phyloP scores from a whole-genome alignment of 2,329 filamentous ascomycete species.

The Chlorencoelia australis region DNA sequence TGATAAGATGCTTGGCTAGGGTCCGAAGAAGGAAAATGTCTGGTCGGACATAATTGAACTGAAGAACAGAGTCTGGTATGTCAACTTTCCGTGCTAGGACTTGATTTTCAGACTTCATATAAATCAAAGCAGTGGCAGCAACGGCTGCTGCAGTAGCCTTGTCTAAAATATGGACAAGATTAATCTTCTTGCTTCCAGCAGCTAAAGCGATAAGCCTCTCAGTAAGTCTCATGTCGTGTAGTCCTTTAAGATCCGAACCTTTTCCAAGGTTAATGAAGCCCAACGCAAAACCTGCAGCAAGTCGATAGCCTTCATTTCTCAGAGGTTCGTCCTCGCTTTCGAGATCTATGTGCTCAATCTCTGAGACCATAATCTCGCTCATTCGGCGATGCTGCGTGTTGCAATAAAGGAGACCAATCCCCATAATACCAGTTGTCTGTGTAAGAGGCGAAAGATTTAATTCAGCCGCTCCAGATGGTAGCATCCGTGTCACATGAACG shows the following conservation, averaged over 20 bases:
- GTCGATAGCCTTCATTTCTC: slow-evolving; percentile 88
- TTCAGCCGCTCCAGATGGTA: slow-evolving; percentile 85
- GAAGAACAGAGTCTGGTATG: slow-evolving; percentile 77
- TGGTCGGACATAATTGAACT: slow-evolving; percentile 92
- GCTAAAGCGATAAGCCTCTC: slow-evolving; percentile 80
- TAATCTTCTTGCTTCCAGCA: slow-evolving; percentile 80
- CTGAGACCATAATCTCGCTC: slow-evolving; percentile 98
- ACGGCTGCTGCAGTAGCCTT: slow-evolving; percentile 89
- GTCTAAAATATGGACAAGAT: slow-evolving; percentile 86
- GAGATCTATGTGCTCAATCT: slow-evolving; percentile 77
- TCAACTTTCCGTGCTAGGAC: slow-evolving; percentile 86
- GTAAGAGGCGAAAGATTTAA: slow-evolving; percentile 87
- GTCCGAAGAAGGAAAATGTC: slow-evolving; percentile 88
- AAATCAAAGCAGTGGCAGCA: slow-evolving; percentile 81
- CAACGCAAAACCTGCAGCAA: slow-evolving; percentile 86
- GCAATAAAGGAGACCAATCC: slow-evolving; percentile 87
- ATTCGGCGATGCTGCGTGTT: slow-evolving; percentile 94
- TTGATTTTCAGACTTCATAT: slow-evolving; percentile 90
- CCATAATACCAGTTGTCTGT: slow-evolving; percentile 94
- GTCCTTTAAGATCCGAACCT: slow-evolving; percentile 74
- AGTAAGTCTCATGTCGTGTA: slow-evolving; percentile 88
- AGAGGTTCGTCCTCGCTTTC: slow-evolving; percentile 77
- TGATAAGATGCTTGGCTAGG: slow-evolving; percentile 78
- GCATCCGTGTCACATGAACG: slow-evolving; percentile 90
- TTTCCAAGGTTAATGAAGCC: slow-evolving; percentile 93